A percentile compares a stretch with the other conserved stretches of the same genome.
phyloP scores from a whole-genome alignment of 2,329 filamentous ascomycete species.

The Cercospora janseana region DNA sequence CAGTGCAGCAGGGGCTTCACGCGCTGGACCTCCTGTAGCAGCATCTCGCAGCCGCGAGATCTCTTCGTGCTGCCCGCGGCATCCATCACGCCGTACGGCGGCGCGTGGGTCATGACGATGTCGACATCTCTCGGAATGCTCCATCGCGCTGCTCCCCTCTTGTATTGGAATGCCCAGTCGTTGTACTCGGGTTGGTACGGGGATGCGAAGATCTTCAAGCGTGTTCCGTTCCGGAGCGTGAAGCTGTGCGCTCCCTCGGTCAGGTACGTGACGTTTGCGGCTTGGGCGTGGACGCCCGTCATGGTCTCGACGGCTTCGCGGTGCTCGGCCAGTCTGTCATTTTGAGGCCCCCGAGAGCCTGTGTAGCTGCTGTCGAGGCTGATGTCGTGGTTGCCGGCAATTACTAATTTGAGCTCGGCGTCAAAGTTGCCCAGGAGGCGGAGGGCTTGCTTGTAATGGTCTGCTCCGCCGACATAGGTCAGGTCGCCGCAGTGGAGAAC shows the following conservation, averaged over 20 bases:
- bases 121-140: constrained; percentile 31
- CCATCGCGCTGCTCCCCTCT: constrained; percentile 44
- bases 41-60: constrained; percentile 51
- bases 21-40: constrained; percentile 51
- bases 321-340: constrained; percentile 31
- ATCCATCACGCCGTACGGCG: constrained; percentile 34
- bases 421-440: constrained; percentile 28
- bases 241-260: constrained; percentile 53
- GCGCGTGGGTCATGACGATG: constrained; percentile 43
- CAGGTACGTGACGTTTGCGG: constrained; percentile 52
- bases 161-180: constrained; percentile 56
- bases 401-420: constrained; percentile 38
- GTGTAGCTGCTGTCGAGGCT: constrained; percentile 38
- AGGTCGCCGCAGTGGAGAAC: constrained; percentile 43
- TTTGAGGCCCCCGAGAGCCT: constrained; percentile 35
- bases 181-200: constrained; percentile 54
- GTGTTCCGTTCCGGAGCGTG: constrained; percentile 46
- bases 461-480: constrained; percentile 32
- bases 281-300: constrained; percentile 35
- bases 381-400: constrained; percentile 40
- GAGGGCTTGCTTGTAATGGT: constrained; percentile 32
- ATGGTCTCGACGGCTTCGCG: constrained; percentile 17
- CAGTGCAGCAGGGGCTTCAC: constrained; percentile 55
- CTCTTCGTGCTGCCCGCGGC: neutral
- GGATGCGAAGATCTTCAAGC: constrained; percentile 52